These are phyloP conservation scores for Brassica hybrid DNA, from an alignment of 441 rosid species.

Conservation along the genomic window DNA sequence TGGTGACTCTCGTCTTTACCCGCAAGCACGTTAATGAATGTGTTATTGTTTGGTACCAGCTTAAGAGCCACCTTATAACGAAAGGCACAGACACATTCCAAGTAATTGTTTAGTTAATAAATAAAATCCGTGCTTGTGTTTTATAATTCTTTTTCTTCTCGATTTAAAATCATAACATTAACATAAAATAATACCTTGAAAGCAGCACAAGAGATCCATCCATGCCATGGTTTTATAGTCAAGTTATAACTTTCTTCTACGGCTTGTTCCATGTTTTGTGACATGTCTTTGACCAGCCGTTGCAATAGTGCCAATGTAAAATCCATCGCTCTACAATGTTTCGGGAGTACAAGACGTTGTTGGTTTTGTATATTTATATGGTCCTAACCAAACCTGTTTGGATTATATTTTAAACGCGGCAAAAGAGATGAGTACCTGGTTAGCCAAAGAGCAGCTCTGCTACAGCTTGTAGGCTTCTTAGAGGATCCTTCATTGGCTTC, in stretches of 20 bases:
- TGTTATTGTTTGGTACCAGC: constrained; percentile 70
- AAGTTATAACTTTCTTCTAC: constrained; percentile 74
- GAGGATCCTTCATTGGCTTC: constrained; percentile 66
- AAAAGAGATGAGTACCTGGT: constrained; percentile 59
- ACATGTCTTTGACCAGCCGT: constrained; percentile 61
- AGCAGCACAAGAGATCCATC: constrained; percentile 97
- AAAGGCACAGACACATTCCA: constrained; percentile 19
- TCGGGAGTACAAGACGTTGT: neutral
- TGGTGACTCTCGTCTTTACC: constrained; percentile 59
- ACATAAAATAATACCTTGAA: constrained; percentile 55
- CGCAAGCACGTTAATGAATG: constrained; percentile 63
- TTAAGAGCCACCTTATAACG: constrained; percentile 72
- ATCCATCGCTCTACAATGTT: constrained; percentile 56
- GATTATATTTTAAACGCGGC: neutral
- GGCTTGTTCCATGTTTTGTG: constrained; percentile 71
- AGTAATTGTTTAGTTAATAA: neutral
- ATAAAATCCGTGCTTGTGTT: neutral
- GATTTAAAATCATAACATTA: neutral
- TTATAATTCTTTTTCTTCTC: constrained; percentile 1
- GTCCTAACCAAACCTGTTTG: constrained; percentile 1
- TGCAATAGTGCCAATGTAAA: constrained; percentile 69
- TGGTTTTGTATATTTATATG: neutral
- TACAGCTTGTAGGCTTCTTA: constrained; percentile 65
- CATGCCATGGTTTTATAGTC: constrained; percentile 88
- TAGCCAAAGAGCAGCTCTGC: constrained; percentile 86